Conservation (phyloP, 2,329 filamentous ascomycete species). For the Epichloe uncinata region DNA sequence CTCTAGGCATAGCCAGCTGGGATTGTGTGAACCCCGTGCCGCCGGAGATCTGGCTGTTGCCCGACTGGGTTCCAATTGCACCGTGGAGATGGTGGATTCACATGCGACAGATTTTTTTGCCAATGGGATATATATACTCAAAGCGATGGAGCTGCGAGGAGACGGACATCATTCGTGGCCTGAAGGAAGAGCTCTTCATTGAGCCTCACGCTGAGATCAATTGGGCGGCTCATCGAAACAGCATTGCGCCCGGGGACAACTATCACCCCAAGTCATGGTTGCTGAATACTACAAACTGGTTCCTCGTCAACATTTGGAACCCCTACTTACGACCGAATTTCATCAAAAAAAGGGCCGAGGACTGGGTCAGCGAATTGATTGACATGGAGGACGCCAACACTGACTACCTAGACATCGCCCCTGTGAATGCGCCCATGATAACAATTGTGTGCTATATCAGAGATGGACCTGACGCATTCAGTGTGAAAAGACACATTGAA, state of each 20-base stretch:
- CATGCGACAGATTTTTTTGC: slow-evolving; percentile 88
- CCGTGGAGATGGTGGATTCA: slow-evolving; percentile 98
- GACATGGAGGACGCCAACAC: slow-evolving; percentile 91
- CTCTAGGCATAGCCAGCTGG: slow-evolving; percentile 75
- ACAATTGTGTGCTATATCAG: slow-evolving; percentile 73
- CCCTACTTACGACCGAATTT: slow-evolving; percentile 57
- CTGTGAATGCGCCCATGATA: slow-evolving; percentile 86
- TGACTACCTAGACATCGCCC: slow-evolving; percentile 71
- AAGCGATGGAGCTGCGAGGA: slow-evolving; percentile 66
- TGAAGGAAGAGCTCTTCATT: slow-evolving; percentile 73
- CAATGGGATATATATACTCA: slow-evolving; percentile 85
- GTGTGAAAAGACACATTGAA: slow-evolving; percentile 65
- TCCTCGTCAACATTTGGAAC: slow-evolving; percentile 67
- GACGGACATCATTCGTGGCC: slow-evolving; percentile 56
- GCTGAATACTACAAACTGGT: slow-evolving; percentile 65
- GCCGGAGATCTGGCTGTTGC: slow-evolving; percentile 84
- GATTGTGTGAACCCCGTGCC: slow-evolving; percentile 90
- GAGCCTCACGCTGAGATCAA: slow-evolving; percentile 66
- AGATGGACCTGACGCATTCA: slow-evolving; percentile 62
- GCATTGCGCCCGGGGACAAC: slow-evolving; percentile 67
- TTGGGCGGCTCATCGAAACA: slow-evolving; percentile 68
- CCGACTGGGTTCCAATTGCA: slow-evolving; percentile 79
- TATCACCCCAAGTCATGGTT: slow-evolving; percentile 87
- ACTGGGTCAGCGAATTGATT: slow-evolving; percentile 70
- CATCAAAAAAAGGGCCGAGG: slow-evolving; percentile 61